phyloP scores from a whole-genome alignment of 768 basidiomycete species.

The Russula foetens region DNA sequence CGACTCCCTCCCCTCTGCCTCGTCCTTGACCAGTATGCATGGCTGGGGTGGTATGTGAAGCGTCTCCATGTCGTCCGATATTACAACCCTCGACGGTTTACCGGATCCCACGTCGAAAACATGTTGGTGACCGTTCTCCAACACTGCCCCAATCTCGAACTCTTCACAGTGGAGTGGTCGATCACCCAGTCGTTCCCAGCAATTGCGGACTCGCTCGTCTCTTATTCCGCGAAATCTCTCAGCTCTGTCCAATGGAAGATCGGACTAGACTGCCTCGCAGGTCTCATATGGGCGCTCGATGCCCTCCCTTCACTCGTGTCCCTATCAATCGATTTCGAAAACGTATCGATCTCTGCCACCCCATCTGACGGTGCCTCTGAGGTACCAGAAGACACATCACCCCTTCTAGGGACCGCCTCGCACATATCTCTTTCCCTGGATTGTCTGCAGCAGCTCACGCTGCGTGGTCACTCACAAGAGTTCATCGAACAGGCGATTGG shows the following conservation, averaged over 20 bases:
- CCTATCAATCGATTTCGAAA: constrained; percentile 45
- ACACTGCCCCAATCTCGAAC: constrained; percentile 65
- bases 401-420: constrained; percentile 51
- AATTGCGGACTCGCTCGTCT: constrained; percentile 55
- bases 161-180: constrained; percentile 63
- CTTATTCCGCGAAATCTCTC: constrained; percentile 40
- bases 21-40: constrained; percentile 43
- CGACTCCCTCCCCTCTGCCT: constrained; percentile 44
- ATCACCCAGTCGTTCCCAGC: constrained; percentile 51
- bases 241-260: constrained; percentile 57
- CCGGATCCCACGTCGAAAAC: constrained; percentile 42
- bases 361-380: neutral
- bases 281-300: constrained; percentile 66
- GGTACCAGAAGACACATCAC: constrained; percentile 32
- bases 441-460: constrained; percentile 51
- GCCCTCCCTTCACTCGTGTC: constrained; percentile 50
- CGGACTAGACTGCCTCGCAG: constrained; percentile 45
- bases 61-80: constrained; percentile 63
- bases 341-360: neutral
- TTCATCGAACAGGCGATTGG: constrained; percentile 62
- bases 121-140: constrained; percentile 50
- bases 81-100: constrained; percentile 33
- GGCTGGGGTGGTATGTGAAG: constrained; percentile 62
- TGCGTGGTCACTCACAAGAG: constrained; percentile 52
- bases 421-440: constrained; percentile 47